Base-by-base conservation (phyloP, 176 grass and related monocot genomes). In the Coix lacrymajobi region DNA sequence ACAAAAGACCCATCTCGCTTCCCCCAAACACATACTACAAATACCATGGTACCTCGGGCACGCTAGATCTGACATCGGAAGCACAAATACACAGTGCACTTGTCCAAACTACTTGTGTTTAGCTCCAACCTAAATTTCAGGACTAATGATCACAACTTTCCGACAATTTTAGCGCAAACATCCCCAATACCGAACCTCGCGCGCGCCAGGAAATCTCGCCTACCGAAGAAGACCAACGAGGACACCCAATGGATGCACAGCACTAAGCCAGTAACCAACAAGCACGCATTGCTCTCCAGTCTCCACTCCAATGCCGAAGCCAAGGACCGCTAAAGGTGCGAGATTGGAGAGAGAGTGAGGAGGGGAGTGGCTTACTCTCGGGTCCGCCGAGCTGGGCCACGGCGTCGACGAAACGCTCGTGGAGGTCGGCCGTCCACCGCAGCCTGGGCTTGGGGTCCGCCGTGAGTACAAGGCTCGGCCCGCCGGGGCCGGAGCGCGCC, bases 381-480 rank as follows among this genome's bases (percentile, higher is more conserved):
- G 92, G 89, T 28, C 93, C 97, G 61, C 97, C 97, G 58, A 99
- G 97, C 93, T 99, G 97, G 41, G 97, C 89, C 74, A 99, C 93
- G 69, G 93, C 97, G 83, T 99, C 93, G 81, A 96, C 93, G 85
- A 99, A 99, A 73, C 97, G 93, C 80, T 99, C 97, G 49, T 99
- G 97, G 76, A 99, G 93, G 85, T 99, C 97, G 44, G 85, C 87
- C n/a, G 89, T 99, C 97, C 97, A 96, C 8, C 97, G 89, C 37
- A 99, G 91, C 0, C 97, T 79, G 24, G 91, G 97, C 88, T 99
- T 96, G 63, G 93, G 97, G 89, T 99, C 93, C 29, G 93, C 93
- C 36, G 93, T 99, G 20, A 96, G 91, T 79, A 96, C 93, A 5
- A 96, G 89, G 85, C 89, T 99, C 46, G 93, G 96, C 45, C 89